A percentile compares a stretch with the other conserved stretches of the same genome.
phyloP scores from a whole-genome alignment of 352 stramenopile genomes.

The Ophiocytium majus region DNA sequence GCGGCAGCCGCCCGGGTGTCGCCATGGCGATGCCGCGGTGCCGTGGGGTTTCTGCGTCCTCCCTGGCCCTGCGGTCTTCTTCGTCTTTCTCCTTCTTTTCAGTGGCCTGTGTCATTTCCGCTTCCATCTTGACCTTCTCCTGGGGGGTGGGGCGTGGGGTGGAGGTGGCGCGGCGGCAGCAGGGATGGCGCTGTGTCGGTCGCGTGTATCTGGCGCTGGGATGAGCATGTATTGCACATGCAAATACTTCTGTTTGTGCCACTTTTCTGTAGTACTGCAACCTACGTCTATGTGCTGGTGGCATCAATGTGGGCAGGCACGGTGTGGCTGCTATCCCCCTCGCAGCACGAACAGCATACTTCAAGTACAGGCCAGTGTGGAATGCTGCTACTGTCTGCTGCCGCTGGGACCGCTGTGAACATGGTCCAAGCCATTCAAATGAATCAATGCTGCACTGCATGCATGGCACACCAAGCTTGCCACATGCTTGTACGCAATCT shows the following conservation, averaged over 20 bases:
- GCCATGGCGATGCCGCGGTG: slow-evolving; percentile 42
- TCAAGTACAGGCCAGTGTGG: background rate
- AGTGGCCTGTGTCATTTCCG: slow-evolving; percentile 32
- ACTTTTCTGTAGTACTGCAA: background rate
- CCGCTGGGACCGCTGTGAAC: background rate
- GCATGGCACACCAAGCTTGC: background rate
- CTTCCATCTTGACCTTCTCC: slow-evolving; percentile 50
- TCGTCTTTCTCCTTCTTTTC: slow-evolving; percentile 26
- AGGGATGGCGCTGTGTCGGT: background rate
- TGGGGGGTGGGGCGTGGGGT: background rate
- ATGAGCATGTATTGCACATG: background rate
- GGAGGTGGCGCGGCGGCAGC: background rate
- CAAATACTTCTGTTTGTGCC: background rate
- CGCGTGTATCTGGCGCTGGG: background rate
- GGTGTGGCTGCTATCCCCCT: background rate
- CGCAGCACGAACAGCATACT: background rate
- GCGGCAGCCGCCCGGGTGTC: slow-evolving; percentile 38
- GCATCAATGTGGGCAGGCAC: background rate
- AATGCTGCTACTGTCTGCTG: background rate
- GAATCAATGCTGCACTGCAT: background rate
- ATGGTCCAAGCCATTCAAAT: background rate
- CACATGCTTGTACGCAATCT: background rate
- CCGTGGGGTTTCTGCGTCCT: slow-evolving; percentile 45
- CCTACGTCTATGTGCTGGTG: background rate
- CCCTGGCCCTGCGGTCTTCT: slow-evolving; percentile 20